Percentiles rank a stretch among this genome's conserved stretches.
Conservation (phyloP, 805 yeast species). For the Debaryomyces maramus region DNA sequence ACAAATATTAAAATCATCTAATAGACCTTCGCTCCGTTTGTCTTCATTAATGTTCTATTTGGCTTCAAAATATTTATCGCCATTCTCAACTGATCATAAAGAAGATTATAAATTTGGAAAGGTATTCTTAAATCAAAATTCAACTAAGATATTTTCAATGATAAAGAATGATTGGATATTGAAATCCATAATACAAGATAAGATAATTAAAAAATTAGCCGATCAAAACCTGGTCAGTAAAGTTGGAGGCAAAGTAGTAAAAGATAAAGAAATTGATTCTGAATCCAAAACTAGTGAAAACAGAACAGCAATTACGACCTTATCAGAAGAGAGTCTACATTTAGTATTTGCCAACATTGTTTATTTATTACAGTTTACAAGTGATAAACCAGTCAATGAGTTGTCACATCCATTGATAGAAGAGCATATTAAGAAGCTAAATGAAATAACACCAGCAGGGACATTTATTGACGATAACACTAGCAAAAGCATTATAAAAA, state of each 20-base stretch:
- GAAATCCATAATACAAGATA: conserved; percentile 10
- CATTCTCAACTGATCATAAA: background rate
- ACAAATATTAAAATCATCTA: background rate
- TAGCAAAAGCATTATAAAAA: conserved; percentile 18
- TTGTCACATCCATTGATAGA: conserved; percentile 8
- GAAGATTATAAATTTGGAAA: conserved; percentile 14
- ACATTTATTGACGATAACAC: conserved; percentile 15
- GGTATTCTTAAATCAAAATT: conserved; percentile 21
- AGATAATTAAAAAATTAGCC: conserved; percentile 3
- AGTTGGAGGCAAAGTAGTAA: background rate
- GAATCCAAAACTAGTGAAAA: background rate
- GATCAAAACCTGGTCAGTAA: background rate
- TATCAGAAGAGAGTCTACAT: conserved; percentile 1
- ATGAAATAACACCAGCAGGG: background rate
- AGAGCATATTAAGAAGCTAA: conserved; percentile 4
- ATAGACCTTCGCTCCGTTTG: conserved; percentile 20
- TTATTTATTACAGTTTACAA: conserved; percentile 19
- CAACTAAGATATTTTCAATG: conserved; percentile 17
- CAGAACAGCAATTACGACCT: background rate
- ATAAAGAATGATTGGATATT: conserved; percentile 35
- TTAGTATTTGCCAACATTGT: conserved; percentile 21
- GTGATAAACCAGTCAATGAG: background rate
- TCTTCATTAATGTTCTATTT: conserved; percentile 20
- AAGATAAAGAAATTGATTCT: background rate
- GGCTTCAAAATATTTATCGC: conserved; percentile 12